phyloP scores from a whole-genome alignment of 345 rosid species.

The Salix dunnii region DNA sequence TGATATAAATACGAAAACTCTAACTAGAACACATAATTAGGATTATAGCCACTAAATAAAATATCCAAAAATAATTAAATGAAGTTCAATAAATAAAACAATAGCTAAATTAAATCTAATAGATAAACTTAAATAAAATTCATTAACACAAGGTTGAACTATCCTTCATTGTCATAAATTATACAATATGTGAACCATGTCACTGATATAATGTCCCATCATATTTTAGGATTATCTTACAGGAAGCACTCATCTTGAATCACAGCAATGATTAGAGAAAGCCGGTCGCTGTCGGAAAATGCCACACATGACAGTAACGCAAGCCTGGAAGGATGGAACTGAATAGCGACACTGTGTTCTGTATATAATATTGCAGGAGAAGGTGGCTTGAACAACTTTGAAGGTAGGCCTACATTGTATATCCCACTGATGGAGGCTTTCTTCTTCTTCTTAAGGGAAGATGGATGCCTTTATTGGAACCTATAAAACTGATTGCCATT shows the following conservation, averaged over 20 bases:
- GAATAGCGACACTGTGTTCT: background rate
- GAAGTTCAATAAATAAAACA: no score
- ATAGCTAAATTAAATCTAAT: no score
- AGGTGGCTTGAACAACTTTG: background rate
- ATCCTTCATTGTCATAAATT: no score
- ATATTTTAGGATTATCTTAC: background rate
- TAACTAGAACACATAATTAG: no score
- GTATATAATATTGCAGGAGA: background rate
- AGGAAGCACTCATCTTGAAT: background rate
- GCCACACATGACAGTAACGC: background rate
- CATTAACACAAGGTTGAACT: no score
- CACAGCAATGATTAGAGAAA: background rate
- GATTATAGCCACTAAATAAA: no score
- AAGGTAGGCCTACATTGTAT: background rate
- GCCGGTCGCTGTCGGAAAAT: background rate
- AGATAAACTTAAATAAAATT: no score
- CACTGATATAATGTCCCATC: no score
- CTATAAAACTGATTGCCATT: background rate
- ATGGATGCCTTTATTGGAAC: conserved; percentile 9
- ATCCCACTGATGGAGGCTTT: background rate
- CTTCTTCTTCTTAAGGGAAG: background rate
- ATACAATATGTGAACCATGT: no score
- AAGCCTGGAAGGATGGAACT: background rate
- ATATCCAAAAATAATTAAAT: no score
- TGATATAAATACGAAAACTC: no score